Evolutionary conservation across 768 basidiomycete species (phyloP), one percentile per base, ranked within the genome.

Genomic region (Leccinum variicolor): DNA sequence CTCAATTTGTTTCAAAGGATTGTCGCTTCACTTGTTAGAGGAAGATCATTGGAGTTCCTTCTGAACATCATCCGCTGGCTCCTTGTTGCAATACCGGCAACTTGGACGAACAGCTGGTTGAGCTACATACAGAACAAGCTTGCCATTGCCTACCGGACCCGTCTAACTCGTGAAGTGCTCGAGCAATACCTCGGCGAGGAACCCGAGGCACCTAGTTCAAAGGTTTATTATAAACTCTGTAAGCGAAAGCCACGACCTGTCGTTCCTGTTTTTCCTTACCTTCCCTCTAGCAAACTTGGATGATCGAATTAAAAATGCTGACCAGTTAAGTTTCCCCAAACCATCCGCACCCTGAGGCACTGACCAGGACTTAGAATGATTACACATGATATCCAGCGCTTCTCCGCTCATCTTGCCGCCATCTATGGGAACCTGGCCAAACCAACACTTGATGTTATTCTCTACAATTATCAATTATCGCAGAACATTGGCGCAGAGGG

Each of bases 381-480:
- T 53, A 96, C 94, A 2, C 87, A 95, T 57, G 96, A 98, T 71
- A 94, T 98, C 50, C 92, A 95, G 69, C 89, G 88, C 53, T 98
- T 97, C 74, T 92, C 92, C 14, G 82, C 81, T 5, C 88, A 92
- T 67, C 81, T 98, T 6, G 94, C 96, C 13, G 92, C 92, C 17
- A 94, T 98, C 34, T 98, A 98, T 72, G 84, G 86, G 15, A 98
- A 98, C 70, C 75, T 98, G 39, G 94, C 94, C 26, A 98, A 98
- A 74, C 96, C 96, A 7, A 79, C 89, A 15, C 81, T 97, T 36
- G 96, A 98, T 66, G 89, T 91, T 49, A 92, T 96, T 48, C 76
- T 98, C 11, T 98, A 98, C 76, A 98, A 98, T 73, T 95, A 93
- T 62, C 95, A 98, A 69, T 79, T 98, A 7, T 91, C 93, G 6